Conservation (phyloP, 306 rosid genomes). For the Dicorynia guianensis region DNA sequence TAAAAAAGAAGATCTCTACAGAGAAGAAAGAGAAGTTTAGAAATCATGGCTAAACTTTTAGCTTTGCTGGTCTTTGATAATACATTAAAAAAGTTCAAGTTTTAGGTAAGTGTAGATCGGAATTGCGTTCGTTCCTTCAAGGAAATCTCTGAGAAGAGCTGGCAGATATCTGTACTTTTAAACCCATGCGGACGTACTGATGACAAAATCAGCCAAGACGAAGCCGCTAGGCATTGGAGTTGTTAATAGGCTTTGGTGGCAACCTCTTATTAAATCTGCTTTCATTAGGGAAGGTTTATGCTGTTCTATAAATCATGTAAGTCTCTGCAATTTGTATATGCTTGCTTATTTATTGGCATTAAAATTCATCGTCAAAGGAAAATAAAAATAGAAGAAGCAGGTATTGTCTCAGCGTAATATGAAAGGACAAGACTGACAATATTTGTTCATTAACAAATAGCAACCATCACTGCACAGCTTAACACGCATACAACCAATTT, state of each 20-base stretch:
- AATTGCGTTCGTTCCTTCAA: no score
- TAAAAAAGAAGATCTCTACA: background rate
- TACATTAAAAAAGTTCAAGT: no score
- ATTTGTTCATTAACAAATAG: slow-evolving; percentile 39
- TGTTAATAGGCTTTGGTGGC: background rate
- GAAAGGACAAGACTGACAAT: slow-evolving; percentile 26
- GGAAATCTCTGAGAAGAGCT: background rate
- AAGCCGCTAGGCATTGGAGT: background rate
- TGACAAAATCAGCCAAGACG: background rate
- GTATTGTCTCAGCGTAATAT: background rate
- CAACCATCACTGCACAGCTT: slow-evolving; percentile 29
- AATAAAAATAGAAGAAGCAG: background rate
- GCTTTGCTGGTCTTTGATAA: background rate
- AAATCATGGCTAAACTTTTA: slow-evolving; percentile 2
- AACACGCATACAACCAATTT: slow-evolving; percentile 42
- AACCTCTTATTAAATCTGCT: background rate
- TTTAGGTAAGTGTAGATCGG: no score
- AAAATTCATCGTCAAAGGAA: background rate
- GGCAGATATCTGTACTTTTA: background rate
- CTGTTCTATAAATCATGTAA: no score
- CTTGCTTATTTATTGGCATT: slow-evolving; percentile 16
- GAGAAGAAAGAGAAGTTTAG: background rate
- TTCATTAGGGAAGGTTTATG: background rate
- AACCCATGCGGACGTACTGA: background rate
- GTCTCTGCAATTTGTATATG: background rate